Conservation (phyloP, 441 rosid genomes). For the Aquilaria agallochum region DNA sequence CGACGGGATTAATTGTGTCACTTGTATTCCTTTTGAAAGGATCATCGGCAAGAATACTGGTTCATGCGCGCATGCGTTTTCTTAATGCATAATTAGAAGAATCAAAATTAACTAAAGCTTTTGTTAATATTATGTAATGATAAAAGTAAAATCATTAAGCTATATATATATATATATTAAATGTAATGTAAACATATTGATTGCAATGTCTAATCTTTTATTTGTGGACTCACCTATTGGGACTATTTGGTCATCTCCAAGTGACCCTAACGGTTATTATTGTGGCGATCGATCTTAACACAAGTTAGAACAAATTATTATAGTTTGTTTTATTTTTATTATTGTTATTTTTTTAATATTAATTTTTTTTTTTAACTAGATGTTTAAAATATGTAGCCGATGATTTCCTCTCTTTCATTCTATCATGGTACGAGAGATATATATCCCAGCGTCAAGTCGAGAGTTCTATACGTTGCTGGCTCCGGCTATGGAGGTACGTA, state of each 20-base stretch:
- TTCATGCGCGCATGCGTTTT: too few species aligned
- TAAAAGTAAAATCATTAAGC: too few species aligned
- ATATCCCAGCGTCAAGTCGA: slow-evolving; percentile 10
- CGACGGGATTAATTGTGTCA: not conserved
- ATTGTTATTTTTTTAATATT: too few species aligned
- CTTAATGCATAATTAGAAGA: too few species aligned
- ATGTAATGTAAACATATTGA: too few species aligned
- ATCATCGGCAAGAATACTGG: too few species aligned
- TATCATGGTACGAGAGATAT: slow-evolving; percentile 1
- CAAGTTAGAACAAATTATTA: not conserved
- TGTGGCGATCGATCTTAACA: slow-evolving; percentile 2
- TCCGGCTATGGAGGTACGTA: not conserved
- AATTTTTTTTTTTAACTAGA: not conserved
- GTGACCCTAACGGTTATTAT: not conserved
- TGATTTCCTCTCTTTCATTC: not conserved
- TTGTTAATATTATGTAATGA: too few species aligned
- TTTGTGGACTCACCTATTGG: slow-evolving; percentile 8
- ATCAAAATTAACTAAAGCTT: too few species aligned
- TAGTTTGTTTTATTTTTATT: not conserved
- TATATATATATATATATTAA: too few species aligned
- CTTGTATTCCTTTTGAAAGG: too few species aligned
- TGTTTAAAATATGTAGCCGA: not conserved
- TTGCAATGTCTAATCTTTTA: not conserved
- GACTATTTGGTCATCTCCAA: slow-evolving; percentile 1
- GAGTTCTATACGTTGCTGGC: not conserved